Conservation (phyloP, 495 filamentous ascomycete species). For the Aspergillus haitiensis region DNA sequence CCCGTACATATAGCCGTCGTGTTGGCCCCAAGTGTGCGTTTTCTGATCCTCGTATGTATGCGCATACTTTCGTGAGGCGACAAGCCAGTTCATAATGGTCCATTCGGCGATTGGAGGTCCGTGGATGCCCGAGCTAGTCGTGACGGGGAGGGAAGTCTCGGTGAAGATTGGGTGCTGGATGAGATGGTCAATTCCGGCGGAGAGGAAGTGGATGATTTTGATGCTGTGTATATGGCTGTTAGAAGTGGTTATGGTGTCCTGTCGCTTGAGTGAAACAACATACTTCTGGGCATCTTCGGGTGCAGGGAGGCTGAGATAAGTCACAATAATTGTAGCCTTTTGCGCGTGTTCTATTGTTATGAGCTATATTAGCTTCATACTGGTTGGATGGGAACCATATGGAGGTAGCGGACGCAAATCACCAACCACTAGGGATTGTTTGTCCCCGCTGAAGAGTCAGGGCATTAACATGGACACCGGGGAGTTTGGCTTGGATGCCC, state of each 20-base stretch:
- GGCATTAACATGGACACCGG: constrained; percentile 14
- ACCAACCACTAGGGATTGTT: constrained; percentile 23
- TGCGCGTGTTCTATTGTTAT: constrained; percentile 13
- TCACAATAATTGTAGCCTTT: constrained; percentile 23
- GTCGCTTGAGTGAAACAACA: background rate
- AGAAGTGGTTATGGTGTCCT: background rate
- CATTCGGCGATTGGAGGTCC: constrained; percentile 87
- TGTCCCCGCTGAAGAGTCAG: constrained; percentile 9
- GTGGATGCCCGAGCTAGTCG: constrained; percentile 74
- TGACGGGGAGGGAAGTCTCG: constrained; percentile 62
- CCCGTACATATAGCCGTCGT: constrained; percentile 18
- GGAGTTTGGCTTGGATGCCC: constrained; percentile 19
- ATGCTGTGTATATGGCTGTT: constrained; percentile 42
- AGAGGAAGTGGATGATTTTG: constrained; percentile 71
- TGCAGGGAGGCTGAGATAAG: constrained; percentile 20
- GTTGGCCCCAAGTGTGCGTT: constrained; percentile 40
- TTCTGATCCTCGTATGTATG: constrained; percentile 47
- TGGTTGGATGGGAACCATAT: no score
- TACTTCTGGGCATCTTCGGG: constrained; percentile 28
- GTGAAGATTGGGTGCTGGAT: constrained; percentile 62
- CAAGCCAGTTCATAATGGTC: constrained; percentile 56
- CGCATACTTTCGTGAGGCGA: constrained; percentile 55
- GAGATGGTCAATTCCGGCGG: constrained; percentile 73
- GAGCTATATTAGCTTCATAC: no score
- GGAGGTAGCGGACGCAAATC: background rate